phyloP scores from a whole-genome alignment of 1,139 yeast species.

The Petasospora rhodanensis region DNA sequence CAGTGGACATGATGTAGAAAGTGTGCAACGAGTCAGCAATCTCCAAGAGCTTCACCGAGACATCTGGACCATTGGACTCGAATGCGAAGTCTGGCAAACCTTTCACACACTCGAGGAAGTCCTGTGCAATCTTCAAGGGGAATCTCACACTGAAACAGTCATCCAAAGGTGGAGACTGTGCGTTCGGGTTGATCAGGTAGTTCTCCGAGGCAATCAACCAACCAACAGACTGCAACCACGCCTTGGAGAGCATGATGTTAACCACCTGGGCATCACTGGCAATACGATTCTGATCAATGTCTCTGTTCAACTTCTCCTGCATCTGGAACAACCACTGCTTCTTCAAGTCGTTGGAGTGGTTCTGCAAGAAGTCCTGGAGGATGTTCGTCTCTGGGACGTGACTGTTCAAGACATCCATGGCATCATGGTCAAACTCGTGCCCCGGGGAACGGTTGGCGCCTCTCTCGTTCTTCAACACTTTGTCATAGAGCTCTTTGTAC shows the following conservation, averaged over 20 bases:
- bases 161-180: neutral
- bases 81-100: constrained; percentile 20
- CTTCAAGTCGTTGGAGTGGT: constrained; percentile 10
- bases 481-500: constrained; percentile 14
- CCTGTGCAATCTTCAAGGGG: constrained; percentile 20
- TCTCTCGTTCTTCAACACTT: no score
- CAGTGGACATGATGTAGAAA: no score
- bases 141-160: constrained; percentile 18
- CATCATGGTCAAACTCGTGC: no score
- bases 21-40: constrained; percentile 18
- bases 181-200: constrained; percentile 7
- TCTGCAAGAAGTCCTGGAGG: no score
- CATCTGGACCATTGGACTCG: constrained; percentile 25
- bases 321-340: constrained; percentile 17
- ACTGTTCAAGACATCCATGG: constrained; percentile 2
- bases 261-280: constrained; percentile 17
- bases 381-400: no score
- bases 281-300: constrained; percentile 8
- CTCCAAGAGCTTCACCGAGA: constrained; percentile 17
- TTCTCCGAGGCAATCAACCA: constrained; percentile 21
- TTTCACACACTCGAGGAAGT: constrained; percentile 14
- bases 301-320: constrained; percentile 14
- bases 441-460: no score
- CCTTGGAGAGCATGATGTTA: constrained; percentile 18
- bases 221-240: constrained; percentile 23